Base-by-base conservation (phyloP, 2,329 filamentous ascomycete species). In the Fusarium papillatum region DNA sequence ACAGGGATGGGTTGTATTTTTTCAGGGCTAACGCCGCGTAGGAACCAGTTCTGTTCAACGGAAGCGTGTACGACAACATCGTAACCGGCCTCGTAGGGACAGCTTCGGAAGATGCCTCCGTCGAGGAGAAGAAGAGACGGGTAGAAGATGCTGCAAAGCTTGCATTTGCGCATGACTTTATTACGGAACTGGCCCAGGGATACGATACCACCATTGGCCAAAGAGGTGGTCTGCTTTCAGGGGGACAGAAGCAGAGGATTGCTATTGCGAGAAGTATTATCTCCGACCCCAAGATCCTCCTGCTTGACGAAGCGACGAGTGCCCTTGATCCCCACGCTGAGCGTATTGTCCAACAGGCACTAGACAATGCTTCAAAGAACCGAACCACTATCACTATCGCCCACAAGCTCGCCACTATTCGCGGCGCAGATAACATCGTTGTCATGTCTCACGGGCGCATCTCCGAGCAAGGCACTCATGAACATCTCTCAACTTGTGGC, bases 231-330 rank as follows among this genome's bases (percentile, higher is more conserved):
- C 89, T 90, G 68, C 83, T 93, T 1, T 91, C 89, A 13, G 91
- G 91, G n/a, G 92, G 92, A 0, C 48, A 53, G 48, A 53, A 53
- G 11, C 48, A 53, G 48, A 53, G 48, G 24, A 53, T 53, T 29
- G 48, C 91, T 2, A 93, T 94, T 69, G 84, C 84, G 6, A 80
- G 85, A 22, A 83, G 82, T 39, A 84, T 87, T 48, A 80, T 87
- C 36, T 82, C 81, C 8, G 76, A 84, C 43, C 84, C 85, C 0
- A 82, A 82, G 39, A 90, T 94, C 34, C 84, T 94, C 0, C 87
- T 94, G 19, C 82, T 94, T 3, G 92, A 94, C 72, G 92, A 94
- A 81, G 92, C 92, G 1, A 94, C 92, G 0, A 90, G 88, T 55
- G 90, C 91, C 1, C 79, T 87, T 19, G 84, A 85, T 59, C 79